Conservation (phyloP, 129 eudicot species). For the Oenanthe sinensis region DNA sequence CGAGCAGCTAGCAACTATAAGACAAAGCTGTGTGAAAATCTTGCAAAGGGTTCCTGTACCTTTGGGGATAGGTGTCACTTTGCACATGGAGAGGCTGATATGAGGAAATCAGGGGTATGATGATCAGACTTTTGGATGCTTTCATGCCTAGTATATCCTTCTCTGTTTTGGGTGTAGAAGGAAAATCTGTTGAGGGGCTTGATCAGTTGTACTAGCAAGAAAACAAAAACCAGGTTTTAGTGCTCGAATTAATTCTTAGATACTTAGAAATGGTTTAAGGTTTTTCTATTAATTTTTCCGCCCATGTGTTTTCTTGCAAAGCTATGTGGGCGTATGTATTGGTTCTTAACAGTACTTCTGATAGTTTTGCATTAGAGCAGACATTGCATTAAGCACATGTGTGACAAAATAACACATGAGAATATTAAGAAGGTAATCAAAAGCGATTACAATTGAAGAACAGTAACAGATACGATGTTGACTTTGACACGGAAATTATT, state of each 20-base stretch:
- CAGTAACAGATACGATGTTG: too few species aligned
- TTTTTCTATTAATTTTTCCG: neutral
- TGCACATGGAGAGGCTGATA: slow-evolving; percentile 80
- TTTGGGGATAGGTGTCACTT: slow-evolving; percentile 87
- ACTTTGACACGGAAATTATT: too few species aligned
- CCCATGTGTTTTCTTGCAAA: too few species aligned
- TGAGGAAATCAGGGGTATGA: slow-evolving; percentile 51
- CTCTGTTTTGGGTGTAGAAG: neutral
- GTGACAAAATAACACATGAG: too few species aligned
- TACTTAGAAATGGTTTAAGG: neutral
- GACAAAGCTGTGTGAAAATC: slow-evolving; percentile 84
- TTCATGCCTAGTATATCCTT: neutral
- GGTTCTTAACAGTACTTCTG: too few species aligned
- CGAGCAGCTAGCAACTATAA: slow-evolving; percentile 33
- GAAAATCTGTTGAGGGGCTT: neutral
- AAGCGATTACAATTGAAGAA: too few species aligned
- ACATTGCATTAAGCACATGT: too few species aligned
- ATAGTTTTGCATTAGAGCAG: too few species aligned
- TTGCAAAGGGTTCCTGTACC: slow-evolving; percentile 72
- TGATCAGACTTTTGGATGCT: neutral
- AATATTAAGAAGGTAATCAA: too few species aligned
- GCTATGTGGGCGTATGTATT: too few species aligned
- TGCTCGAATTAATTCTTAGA: neutral
- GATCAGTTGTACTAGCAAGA: neutral
- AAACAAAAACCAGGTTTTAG: neutral